phyloP scores from a whole-genome alignment of 1,284 basidiomycete genomes.

The Sanghuangporus weigelae region DNA sequence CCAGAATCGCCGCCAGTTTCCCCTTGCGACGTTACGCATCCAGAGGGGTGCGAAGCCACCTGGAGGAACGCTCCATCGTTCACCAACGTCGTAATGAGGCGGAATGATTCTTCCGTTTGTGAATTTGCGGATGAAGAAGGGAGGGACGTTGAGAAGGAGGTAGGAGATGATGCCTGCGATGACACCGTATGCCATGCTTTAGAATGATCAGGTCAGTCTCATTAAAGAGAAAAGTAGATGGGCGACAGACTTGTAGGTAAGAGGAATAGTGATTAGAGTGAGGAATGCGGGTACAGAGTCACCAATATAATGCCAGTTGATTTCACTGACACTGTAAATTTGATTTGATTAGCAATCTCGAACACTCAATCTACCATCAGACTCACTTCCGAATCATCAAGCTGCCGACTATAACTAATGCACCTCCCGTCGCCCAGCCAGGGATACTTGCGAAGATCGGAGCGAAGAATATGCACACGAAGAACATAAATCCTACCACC shows the following conservation, averaged over 20 bases:
- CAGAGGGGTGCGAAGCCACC: constrained; percentile 67
- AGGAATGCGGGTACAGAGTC: constrained; percentile 84
- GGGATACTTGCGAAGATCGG: constrained; percentile 91
- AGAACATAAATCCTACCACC: constrained; percentile 71
- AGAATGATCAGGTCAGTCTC: constrained; percentile 1
- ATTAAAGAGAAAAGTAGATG: constrained; percentile 22
- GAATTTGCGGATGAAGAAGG: constrained; percentile 51
- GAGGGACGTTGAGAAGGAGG: constrained; percentile 68
- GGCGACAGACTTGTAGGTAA: constrained; percentile 65
- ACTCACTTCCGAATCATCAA: constrained; percentile 82
- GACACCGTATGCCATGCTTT: constrained; percentile 84
- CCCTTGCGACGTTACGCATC: constrained; percentile 36
- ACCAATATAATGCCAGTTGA: constrained; percentile 88
- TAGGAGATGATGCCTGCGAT: constrained; percentile 76
- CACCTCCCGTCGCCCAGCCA: constrained; percentile 84
- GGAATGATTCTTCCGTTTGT: constrained; percentile 60
- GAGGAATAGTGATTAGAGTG: constrained; percentile 69
- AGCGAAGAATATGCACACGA: constrained; percentile 84
- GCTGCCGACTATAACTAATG: constrained; percentile 81
- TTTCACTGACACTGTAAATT: constrained; percentile 56
- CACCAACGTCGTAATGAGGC: constrained; percentile 56
- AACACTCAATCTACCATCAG: not conserved
- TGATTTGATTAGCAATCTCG: not conserved
- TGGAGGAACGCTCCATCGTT: constrained; percentile 65
- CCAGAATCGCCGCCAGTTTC: constrained; percentile 7